phyloP scores from a whole-genome alignment of 352 stramenopile species.

The Pythium diclinum region DNA sequence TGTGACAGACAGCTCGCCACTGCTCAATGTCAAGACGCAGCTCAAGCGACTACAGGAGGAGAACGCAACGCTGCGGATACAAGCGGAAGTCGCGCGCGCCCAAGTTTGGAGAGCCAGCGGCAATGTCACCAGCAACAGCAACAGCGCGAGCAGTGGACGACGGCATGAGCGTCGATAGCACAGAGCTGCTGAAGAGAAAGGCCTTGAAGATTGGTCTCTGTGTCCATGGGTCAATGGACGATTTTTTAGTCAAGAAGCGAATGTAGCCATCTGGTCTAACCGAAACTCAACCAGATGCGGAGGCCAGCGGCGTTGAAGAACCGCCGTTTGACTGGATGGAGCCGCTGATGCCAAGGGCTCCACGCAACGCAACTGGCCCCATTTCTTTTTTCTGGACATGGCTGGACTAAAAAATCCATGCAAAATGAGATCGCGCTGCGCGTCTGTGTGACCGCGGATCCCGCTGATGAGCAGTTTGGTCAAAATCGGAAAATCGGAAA shows the following conservation, averaged over 20 bases:
- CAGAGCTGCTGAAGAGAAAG: not conserved
- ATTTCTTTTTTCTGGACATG: no score
- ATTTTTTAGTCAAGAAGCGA: not conserved
- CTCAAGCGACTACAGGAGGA: conserved; percentile 40
- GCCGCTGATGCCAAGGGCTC: no score
- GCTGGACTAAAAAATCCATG: no score
- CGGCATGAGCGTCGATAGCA: not conserved
- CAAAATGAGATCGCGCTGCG: no score
- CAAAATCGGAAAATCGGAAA: no score
- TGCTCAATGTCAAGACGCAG: conserved; percentile 43
- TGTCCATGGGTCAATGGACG: not conserved
- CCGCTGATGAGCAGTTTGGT: no score
- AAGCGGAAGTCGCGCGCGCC: conserved; percentile 39
- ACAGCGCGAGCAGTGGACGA: not conserved
- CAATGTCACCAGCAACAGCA: not conserved
- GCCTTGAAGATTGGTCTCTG: not conserved
- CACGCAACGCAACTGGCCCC: no score
- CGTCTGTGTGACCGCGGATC: no score
- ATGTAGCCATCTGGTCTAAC: not conserved
- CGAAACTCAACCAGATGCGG: not conserved
- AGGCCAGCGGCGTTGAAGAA: not conserved
- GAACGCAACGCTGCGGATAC: conserved; percentile 36
- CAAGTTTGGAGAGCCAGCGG: conserved; percentile 28
- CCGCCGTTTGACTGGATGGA: not conserved
- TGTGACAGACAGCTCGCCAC: conserved; percentile 21